phyloP scores from a whole-genome alignment of 768 basidiomycete species.

The Boletus rubescentipes region DNA sequence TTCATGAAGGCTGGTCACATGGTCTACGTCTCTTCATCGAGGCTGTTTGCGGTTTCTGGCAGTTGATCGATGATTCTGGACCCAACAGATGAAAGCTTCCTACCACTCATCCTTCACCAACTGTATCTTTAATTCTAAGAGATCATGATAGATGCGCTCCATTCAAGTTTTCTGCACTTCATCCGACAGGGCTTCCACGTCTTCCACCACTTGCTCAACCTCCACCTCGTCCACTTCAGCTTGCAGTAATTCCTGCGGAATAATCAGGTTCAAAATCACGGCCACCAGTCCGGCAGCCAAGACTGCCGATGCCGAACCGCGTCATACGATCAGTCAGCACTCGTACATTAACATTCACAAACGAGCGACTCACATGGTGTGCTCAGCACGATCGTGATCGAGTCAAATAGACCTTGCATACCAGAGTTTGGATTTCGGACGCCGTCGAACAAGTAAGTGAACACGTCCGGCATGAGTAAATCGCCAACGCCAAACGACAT shows the following conservation, averaged over 20 bases:
- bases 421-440: slow-evolving; percentile 53
- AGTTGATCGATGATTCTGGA: no score
- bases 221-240: slow-evolving; percentile 23
- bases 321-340: background rate
- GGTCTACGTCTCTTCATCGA: no score
- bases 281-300: slow-evolving; percentile 58
- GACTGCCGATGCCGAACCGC: slow-evolving; percentile 34
- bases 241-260: slow-evolving; percentile 39
- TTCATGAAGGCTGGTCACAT: no score
- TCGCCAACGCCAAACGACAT: slow-evolving; percentile 71
- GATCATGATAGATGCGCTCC: no score
- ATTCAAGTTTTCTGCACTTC: background rate
- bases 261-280: slow-evolving; percentile 53
- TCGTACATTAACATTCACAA: background rate
- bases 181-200: slow-evolving; percentile 21
- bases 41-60: no score
- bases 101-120: no score
- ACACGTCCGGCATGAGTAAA: slow-evolving; percentile 62
- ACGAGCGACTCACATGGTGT: slow-evolving; percentile 66
- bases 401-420: slow-evolving; percentile 67
- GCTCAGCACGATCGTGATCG: slow-evolving; percentile 76
- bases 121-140: no score
- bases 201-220: slow-evolving; percentile 22
- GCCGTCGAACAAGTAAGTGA: slow-evolving; percentile 67
- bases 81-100: no score